These are phyloP conservation scores for Hypomyces rosellus DNA, from an alignment of 2,329 filamentous ascomycete species.

Conservation along the genomic window DNA sequence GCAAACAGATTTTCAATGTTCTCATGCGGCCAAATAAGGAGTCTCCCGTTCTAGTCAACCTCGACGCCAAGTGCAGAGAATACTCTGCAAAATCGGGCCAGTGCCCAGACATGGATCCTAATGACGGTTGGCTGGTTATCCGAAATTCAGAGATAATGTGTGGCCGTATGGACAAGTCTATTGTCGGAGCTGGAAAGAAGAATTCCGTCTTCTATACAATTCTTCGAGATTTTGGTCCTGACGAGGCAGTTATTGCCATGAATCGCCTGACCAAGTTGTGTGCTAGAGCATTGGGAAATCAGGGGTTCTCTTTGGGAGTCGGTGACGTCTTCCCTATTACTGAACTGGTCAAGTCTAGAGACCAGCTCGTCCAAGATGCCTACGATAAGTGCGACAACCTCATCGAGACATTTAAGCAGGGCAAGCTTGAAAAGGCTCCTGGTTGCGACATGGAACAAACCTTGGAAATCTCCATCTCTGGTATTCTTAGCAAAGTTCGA, in stretches of 20 bases:
- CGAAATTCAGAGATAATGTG: conserved; percentile 98
- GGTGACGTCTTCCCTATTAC: conserved; percentile 85
- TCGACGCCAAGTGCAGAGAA: conserved; percentile 86
- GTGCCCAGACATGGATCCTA: conserved; percentile 67
- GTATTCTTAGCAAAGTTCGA: conserved; percentile 86
- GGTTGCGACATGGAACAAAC: conserved; percentile 91
- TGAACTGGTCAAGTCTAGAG: conserved; percentile 64
- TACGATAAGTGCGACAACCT: conserved; percentile 78
- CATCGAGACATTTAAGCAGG: conserved; percentile 72
- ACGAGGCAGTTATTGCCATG: conserved; percentile 85
- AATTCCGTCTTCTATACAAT: conserved; percentile 97
- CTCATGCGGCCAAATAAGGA: conserved; percentile 82
- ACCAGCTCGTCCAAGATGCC: conserved; percentile 67
- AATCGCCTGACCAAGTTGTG: conserved; percentile 88
- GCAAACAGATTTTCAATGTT: conserved; percentile 92
- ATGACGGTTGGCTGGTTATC: conserved; percentile 87
- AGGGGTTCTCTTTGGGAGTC: conserved; percentile 93
- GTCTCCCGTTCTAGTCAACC: conserved; percentile 78
- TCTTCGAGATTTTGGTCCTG: conserved; percentile 86
- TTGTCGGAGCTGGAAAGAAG: conserved; percentile 95
- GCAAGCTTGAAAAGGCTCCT: conserved; percentile 76
- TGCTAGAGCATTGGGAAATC: conserved; percentile 79
- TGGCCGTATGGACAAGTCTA: conserved; percentile 95
- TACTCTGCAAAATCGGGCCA: conserved; percentile 57
- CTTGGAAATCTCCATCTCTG: conserved; percentile 83